phyloP scores from a whole-genome alignment of 2,329 filamentous ascomycete genomes.

The Fusarium euwallaceae region DNA sequence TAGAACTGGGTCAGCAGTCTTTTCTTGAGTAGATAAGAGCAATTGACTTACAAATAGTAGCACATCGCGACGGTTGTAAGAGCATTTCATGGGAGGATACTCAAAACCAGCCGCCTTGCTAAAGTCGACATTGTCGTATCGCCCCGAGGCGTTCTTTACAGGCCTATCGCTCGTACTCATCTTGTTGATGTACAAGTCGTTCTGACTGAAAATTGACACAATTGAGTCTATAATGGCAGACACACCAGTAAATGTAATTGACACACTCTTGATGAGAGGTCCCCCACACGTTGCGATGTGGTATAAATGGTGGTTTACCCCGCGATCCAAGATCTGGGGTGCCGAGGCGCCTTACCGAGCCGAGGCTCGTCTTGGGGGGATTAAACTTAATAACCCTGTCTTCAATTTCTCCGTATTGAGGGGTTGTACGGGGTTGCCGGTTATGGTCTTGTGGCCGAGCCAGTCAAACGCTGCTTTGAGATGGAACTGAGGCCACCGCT shows the following conservation, averaged over 20 bases:
- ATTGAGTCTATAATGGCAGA: background rate
- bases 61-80: constrained; percentile 59
- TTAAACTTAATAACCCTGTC: background rate
- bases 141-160: constrained; percentile 53
- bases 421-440: background rate
- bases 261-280: background rate
- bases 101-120: constrained; percentile 54
- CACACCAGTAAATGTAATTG: background rate
- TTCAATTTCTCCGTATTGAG: background rate
- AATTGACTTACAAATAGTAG: constrained; percentile 46
- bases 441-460: background rate
- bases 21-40: background rate
- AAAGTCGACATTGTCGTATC: constrained; percentile 59
- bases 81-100: constrained; percentile 54
- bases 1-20: constrained; percentile 12
- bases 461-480: background rate
- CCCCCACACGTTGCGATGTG: constrained; percentile 2
- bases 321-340: background rate
- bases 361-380: background rate
- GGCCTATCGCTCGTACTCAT: constrained; percentile 44
- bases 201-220: background rate
- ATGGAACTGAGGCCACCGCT: too few species aligned
- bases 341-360: background rate
- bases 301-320: constrained; percentile 2
- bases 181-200: background rate